A percentile compares a stretch with the other conserved stretches of the same genome.
Conservation (phyloP, 768 basidiomycete species). For the Auricularia cornea region DNA sequence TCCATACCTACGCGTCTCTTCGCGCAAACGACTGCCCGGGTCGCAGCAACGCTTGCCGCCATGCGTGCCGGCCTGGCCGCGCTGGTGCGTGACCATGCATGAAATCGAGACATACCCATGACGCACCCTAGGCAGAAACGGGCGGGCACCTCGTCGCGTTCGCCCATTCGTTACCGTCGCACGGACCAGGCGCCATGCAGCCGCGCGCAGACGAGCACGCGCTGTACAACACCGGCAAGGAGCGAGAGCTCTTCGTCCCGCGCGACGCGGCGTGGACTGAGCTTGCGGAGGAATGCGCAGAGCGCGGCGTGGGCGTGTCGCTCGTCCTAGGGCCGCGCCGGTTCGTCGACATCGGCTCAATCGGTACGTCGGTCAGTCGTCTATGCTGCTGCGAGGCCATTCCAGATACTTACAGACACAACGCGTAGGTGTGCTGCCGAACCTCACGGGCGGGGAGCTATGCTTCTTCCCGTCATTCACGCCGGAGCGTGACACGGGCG, state of each 20-base stretch:
- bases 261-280: conserved; percentile 74
- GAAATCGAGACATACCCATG: conserved; percentile 19
- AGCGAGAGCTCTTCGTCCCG: conserved; percentile 68
- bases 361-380: conserved; percentile 41
- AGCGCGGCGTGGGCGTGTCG: conserved; percentile 84
- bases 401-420: no score
- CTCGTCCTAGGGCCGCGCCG: conserved; percentile 76
- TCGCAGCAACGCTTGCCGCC: conserved; percentile 64
- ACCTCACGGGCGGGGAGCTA: conserved; percentile 79
- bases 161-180: conserved; percentile 56
- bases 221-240: conserved; percentile 78
- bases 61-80: conserved; percentile 63
- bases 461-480: conserved; percentile 92
- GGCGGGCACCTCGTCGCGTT: conserved; percentile 76
- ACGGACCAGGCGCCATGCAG: conserved; percentile 64
- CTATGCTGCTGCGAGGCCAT: no score
- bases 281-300: conserved; percentile 80
- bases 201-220: conserved; percentile 50
- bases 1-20: conserved; percentile 52
- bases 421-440: conserved; percentile 48
- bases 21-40: conserved; percentile 32
- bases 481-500: conserved; percentile 50
- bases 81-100: conserved; percentile 36
- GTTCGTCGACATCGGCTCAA: conserved; percentile 79
- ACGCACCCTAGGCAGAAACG: conserved; percentile 15